These are phyloP conservation scores for Penicillium angulare DNA, from an alignment of 495 filamentous ascomycete species.

Conservation along the genomic window DNA sequence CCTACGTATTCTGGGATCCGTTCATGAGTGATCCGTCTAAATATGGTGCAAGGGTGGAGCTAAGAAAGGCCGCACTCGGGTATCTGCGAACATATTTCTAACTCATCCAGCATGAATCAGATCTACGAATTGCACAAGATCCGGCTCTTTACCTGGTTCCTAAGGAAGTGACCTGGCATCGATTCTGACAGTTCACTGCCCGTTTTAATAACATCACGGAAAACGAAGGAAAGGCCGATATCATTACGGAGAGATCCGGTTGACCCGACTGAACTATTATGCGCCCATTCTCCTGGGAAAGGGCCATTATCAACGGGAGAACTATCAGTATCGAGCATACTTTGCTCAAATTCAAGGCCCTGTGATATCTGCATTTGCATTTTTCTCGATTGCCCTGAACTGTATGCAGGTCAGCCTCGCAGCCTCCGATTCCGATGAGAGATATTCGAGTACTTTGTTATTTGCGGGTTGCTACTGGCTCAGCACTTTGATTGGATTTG, in stretches of 20 bases:
- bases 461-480: conserved; percentile 4
- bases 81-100: conserved; percentile 12
- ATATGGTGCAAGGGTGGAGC: background rate
- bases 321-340: conserved; percentile 2
- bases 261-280: background rate
- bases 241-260: background rate
- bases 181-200: background rate
- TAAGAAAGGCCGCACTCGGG: conserved; percentile 7
- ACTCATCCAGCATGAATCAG: conserved; percentile 9
- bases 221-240: background rate
- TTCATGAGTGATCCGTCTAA: background rate
- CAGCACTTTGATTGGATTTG: conserved; percentile 2
- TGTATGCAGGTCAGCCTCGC: conserved; percentile 2
- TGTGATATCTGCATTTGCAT: background rate
- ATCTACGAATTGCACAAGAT: conserved; percentile 2
- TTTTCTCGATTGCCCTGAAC: conserved; percentile 3
- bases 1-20: conserved; percentile 3
- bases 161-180: background rate
- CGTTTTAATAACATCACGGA: background rate
- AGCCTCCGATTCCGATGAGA: conserved; percentile 3
- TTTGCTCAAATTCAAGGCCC: conserved; percentile 3
- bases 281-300: background rate
- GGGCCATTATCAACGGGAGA: background rate
- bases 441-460: conserved; percentile 3
- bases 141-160: background rate